Evolutionary conservation across 169 alveolate genomes (phyloP), one percentile per base, ranked within the genome.

Genomic region (Plasmodium gonderi): DNA sequence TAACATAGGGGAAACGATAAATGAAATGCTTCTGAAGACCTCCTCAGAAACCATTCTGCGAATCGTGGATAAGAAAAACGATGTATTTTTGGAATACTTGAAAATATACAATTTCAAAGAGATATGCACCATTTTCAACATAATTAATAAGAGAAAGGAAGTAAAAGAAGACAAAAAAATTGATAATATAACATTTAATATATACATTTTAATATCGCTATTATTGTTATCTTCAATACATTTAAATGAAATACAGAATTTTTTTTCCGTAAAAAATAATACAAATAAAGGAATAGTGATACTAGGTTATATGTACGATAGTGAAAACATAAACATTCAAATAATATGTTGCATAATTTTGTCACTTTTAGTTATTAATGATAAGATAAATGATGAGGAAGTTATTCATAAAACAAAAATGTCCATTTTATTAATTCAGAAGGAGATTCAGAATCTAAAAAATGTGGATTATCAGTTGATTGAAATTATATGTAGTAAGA

Each of bases 401-500:
- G 79, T 76, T 26, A 45, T 85, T 2, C 45, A 74, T 42, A 85
- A 75, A n/a, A 85, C 87, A 8, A 85, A 85, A 44, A 72, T 74
- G 92, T 85, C 92, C 12, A 85, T 85, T 5, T 11, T 85, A 14
- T 36, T 85, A 17, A 85, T 85, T 9, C 92, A 85, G 67, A 85
- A 72, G 29, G 92, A 85, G 31, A 75, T 85, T 0, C 79, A 85
- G 3, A 85, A 74, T 44, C 23, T 85, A 42, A 85, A 85, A 44
- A 77, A 49, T 17, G 78, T 85, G 8, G 92, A 85, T 42, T 85
- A 85, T 23, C 92, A 85, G 45, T 65, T 85, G n/a, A 85, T 85
- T 0, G 92, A 85, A 74, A 85, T 85, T 4, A 85, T 85, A 23
- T 85, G 92, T 40, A 85, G 92, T 54, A 85, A 85, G 65, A 85